Evolutionary conservation across 257 asterid species (phyloP), one percentile per base, ranked within the genome.

Genomic region (Nemophila menziesii): DNA sequence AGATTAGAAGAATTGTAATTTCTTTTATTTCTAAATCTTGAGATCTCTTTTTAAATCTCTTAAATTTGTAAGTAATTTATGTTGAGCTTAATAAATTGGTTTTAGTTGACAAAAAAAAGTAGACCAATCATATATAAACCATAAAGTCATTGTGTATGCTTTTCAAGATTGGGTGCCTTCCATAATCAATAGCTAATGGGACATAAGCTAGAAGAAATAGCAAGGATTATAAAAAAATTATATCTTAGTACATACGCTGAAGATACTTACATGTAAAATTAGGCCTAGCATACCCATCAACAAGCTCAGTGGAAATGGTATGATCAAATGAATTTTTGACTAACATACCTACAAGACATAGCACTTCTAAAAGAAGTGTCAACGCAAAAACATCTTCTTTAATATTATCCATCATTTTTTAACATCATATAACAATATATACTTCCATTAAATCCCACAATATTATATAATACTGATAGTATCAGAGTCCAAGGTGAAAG

Each of bases 261-360:
- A 38, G 33, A 44, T 40, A 59, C 82, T 69, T 69, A 84, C 97
- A 58, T 8, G 95, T 78, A 62, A 89, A 81, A 40, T 79, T 80
- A 44, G 95, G 93, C 69, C 94, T 80, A 16, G 80, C 78, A 61
- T 84, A 89, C 69, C 73, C 70, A 69, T 84, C 98, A 56, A 84
- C 94, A 45, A 90, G 89, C 80, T 83, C 78, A 16, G 82, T 80
- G 52, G 95, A 89, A 69, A 89, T 75, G 45, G 76, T 73, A 73
- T 80, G 83, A 61, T 95, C 95, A 70, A 89, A 89, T 59, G 98
- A 84, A 67, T 84, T n/a, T n/a, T n/a, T 89, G 44, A 84, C 98
- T 55, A 84, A 64, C 95, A 89, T 76, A 68, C 84, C 98, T 53
- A 89, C 64, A 74, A 89, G 98, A 79, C 98, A 89, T 44, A 89